phyloP scores from a whole-genome alignment of 345 rosid species.

The Citrus sinensis region DVS_A1.0 CM039169.1:25192001-25192500 shows the following conservation, averaged over 20 bases:
- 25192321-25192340: neutral
- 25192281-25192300: neutral
- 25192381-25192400: too few relatives aligned
- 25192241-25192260: conserved; percentile 10
- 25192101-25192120: neutral
- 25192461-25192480: too few relatives aligned
- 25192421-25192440: too few relatives aligned
- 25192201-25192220: conserved; percentile 16
- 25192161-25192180: conserved; percentile 19
- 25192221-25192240: neutral
- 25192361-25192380: neutral
- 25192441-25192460: too few relatives aligned
- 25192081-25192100: neutral
- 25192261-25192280: neutral
- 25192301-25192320: too few relatives aligned
- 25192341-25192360: too few relatives aligned
- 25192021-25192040: conserved; percentile 16
- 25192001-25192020: conserved; percentile 5
- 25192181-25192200: neutral
- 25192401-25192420: too few relatives aligned
- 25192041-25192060: conserved; percentile 16
- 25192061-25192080: conserved; percentile 8
- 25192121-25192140: neutral
- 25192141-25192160: conserved; percentile 4
- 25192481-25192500: too few relatives aligned